These are phyloP conservation scores for Boechera stricta DNA, from an alignment of 345 rosid species.

Conservation along the genomic window DNA sequence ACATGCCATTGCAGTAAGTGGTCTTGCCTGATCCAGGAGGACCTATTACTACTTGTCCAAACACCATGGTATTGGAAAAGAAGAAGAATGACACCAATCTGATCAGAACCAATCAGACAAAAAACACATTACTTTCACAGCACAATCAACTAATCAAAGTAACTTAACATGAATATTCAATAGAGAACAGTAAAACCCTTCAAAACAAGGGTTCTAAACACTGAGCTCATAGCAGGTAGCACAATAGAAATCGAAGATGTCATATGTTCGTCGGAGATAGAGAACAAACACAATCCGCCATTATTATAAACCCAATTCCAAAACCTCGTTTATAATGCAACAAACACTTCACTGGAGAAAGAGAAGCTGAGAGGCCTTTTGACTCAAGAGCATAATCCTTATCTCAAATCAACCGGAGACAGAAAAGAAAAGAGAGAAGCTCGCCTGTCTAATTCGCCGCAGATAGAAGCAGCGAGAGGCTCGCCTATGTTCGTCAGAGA, in stretches of 20 bases:
- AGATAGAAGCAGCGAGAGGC: neutral
- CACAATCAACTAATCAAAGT: neutral
- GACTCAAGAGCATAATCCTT: neutral
- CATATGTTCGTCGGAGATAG: neutral
- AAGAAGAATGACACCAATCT: constrained; percentile 11
- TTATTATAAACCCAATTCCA: neutral
- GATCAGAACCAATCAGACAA: neutral
- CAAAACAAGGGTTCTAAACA: neutral
- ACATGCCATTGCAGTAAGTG: constrained; percentile 98
- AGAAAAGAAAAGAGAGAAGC: neutral
- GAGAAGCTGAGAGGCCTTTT: neutral
- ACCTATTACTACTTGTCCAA: constrained; percentile 93
- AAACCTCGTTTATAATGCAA: neutral
- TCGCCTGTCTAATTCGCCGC: neutral
- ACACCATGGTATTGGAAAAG: constrained; percentile 55
- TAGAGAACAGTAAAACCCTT: neutral
- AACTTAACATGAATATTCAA: neutral
- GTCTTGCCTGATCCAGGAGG: constrained; percentile 99
- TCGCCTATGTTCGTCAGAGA: neutral
- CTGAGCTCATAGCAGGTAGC: constrained; percentile 6
- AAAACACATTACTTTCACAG: neutral
- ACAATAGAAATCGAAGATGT: neutral
- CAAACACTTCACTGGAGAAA: neutral
- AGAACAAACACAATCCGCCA: neutral
- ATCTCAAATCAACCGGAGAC: neutral